Base-by-base conservation (phyloP, 306 rosid genomes). In the Prunus fruticosa region DNA sequence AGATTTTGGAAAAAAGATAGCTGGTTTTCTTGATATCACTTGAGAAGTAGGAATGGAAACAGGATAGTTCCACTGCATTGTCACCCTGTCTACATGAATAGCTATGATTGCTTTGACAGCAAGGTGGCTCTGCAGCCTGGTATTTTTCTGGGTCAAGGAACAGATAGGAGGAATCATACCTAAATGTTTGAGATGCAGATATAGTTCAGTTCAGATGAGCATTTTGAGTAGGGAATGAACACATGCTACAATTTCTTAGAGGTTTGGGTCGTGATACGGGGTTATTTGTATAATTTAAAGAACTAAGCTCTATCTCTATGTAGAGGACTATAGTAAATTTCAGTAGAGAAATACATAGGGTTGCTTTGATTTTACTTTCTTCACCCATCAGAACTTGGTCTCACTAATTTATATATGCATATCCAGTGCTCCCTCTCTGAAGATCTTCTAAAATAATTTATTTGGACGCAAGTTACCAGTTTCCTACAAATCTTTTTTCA, bases 1-100 rank as follows among this genome's bases (percentile, higher is more conserved):
- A 89, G 92, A 92, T 96, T 96, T 84, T n/a, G n/a, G 86, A 84
- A 38, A 88, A 79, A 82, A 81, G 28, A 87, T 92, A 92, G 85
- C 69, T 12, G 75, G 9, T 66, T 69, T 45, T 50, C 50, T 75
- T 67, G 2, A 8, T 50, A 1, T 51, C 49, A 13, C 53, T 8
- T 67, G 78, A 72, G 76, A 78, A 76, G 69, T 64, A 66, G 81
- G 75, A 63, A 80, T 52, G 79, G 53, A 67, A 80, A 51, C 58
- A 65, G 67, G 67, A 58, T 19, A 50, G 83, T 76, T 78, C 76
- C 78, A 32, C 61, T 67, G 78, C 73, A 77, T 57, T 67, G 66
- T 79, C 76, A 57, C 71, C 71, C 18, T 28, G 65, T 76, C 61
- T 71, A 34, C 72, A 57, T 47, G 60, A 68, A 68, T 78, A 51